Evolutionary conservation across 163 green algal species (phyloP).

Genomic region (Chlorella variabilis): DNA sequence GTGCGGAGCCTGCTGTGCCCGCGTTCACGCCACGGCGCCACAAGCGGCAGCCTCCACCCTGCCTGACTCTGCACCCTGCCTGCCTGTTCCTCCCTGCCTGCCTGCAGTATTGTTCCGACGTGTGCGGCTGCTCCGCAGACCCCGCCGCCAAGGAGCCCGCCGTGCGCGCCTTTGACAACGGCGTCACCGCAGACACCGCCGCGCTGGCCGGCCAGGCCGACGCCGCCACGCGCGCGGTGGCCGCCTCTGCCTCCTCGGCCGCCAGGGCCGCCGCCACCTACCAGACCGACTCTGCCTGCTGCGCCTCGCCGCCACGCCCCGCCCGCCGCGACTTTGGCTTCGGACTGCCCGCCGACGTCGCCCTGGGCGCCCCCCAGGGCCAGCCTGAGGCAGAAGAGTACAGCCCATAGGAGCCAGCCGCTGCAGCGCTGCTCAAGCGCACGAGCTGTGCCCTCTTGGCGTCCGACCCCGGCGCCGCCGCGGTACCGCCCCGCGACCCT

Average conservation of each 20-base stretch:
- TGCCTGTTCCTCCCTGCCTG: background rate
- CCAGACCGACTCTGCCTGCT: background rate
- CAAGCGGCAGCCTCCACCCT: background rate
- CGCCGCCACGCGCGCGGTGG: no score
- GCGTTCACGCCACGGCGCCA: no score
- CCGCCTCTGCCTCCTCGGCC: background rate
- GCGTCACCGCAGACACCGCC: background rate
- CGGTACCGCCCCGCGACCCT: no score
- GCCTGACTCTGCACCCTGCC: background rate
- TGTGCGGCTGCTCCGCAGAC: slow-evolving; percentile 20
- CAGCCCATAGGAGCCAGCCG: no score
- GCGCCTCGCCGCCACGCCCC: background rate
- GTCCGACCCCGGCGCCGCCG: no score
- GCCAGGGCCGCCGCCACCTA: background rate
- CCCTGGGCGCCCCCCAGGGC: no score
- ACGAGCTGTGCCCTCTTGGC: no score
- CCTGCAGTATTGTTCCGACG: slow-evolving; percentile 31
- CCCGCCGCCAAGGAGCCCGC: background rate
- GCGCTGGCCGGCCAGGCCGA: no score
- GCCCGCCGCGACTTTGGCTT: background rate
- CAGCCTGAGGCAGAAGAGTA: no score
- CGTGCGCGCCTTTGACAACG: background rate
- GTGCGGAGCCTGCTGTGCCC: background rate
- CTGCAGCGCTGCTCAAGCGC: no score
- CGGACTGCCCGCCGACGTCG: no score